Base-by-base conservation (phyloP, 2,329 filamentous ascomycete species). In the Xylariaceae sp. region DNA sequence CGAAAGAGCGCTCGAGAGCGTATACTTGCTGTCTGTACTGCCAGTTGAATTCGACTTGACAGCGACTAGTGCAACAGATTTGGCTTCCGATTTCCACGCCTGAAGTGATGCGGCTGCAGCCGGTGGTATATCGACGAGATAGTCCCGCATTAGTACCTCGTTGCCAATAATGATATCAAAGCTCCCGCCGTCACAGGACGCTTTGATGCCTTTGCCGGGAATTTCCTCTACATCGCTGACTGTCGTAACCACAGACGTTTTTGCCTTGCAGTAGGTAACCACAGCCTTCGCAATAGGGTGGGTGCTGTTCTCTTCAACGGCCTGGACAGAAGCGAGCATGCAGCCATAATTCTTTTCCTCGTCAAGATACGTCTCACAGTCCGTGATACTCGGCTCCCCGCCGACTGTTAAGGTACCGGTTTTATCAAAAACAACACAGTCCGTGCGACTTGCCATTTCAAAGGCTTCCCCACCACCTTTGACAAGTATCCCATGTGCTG, bases 381-480 rank as follows among this genome's bases (percentile, higher is more conserved):
- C 79, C 0, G 83, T 88, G 19, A 92, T 84, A 26, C 76, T 80
- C 0, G 88, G 87, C 60, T 89, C 84, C 6, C 86, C 87, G 4
- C 87, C 76, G 62, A 86, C 75, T 0, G 89, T 94, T 54, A 95
- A 73, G 0, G 89, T 95, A 1, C 89, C 89, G 0, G 89, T 95
- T 76, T 95, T 94, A 76, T 95, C 89, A 67, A 95, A 94, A 0
- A 94, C 87, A 37, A 94, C 84, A 49, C 85, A 86, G 67, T 90
- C 84, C 42, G 92, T 78, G 10, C 80, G 81, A 67, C 87, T 91
- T 3, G 89, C 89, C 72, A 90, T 89, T 68, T 92, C 88, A 66
- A 94, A 92, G 0, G 89, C 89, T 67, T 92, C 88, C 32, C 89
- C 89, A 19, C 89, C 89, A 19, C 89, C 89, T 70, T 91, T 90